These are phyloP conservation scores for bread wheat (Triticum aestivum) DNA, from an alignment of 176 grass and related monocot species.

Conservation along the genomic window IWGSC_CS_RefSeq_v2.1 NC_057802.1:296506526-296507025, in stretches of 20 bases:
- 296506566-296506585: constrained; percentile 78
- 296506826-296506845: constrained; percentile 12
- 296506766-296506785: constrained; percentile 14
- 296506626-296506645: constrained; percentile 13
- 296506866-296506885: constrained; percentile 22
- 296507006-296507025: constrained; percentile 41
- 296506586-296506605: constrained; percentile 43
- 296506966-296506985: constrained; percentile 36
- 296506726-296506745: constrained; percentile 68
- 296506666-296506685: constrained; percentile 54
- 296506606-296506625: constrained; percentile 1
- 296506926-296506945: constrained; percentile 49
- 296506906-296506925: constrained; percentile 40
- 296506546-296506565: constrained; percentile 79
- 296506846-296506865: constrained; percentile 36
- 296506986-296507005: constrained; percentile 37
- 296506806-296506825: neutral
- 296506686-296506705: constrained; percentile 79
- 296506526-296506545: constrained; percentile 90
- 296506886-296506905: constrained; percentile 39
- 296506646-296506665: constrained; percentile 13
- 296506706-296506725: constrained; percentile 55
- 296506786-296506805: constrained; percentile 20
- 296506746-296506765: neutral
- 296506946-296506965: constrained; percentile 48